phyloP scores from a whole-genome alignment of 2,329 filamentous ascomycete species.

The Monosporascus sp. region DNA sequence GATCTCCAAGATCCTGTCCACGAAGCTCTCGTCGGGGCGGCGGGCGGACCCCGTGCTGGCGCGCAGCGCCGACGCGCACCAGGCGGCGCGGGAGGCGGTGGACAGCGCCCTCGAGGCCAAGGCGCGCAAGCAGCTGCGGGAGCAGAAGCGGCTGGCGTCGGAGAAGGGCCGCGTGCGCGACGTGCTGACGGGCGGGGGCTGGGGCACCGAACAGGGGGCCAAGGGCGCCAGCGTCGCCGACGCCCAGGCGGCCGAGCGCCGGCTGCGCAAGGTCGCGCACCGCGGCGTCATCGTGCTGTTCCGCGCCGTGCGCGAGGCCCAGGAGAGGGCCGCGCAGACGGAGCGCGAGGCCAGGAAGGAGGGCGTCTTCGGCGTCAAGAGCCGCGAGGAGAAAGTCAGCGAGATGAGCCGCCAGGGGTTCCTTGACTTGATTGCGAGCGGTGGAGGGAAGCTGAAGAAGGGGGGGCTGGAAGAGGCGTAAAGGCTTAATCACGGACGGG shows the following conservation, averaged over 20 bases:
- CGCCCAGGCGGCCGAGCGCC: conserved; percentile 67
- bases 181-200: conserved; percentile 56
- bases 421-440: conserved; percentile 76
- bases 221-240: conserved; percentile 41
- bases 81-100: conserved; percentile 65
- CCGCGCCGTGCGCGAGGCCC: conserved; percentile 88
- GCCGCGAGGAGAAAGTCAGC: conserved; percentile 81
- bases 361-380: conserved; percentile 71
- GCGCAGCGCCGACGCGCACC: conserved; percentile 68
- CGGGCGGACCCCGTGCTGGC: conserved; percentile 88
- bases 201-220: conserved; percentile 43
- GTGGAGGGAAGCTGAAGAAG: conserved; percentile 56
- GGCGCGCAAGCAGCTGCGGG: conserved; percentile 71
- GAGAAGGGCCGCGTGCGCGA: conserved; percentile 88
- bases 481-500: conserved; percentile 10
- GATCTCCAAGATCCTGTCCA: conserved; percentile 85
- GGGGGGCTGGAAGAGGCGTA: conserved; percentile 53
- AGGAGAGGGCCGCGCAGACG: conserved; percentile 80
- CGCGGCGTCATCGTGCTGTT: conserved; percentile 94
- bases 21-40: conserved; percentile 77
- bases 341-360: conserved; percentile 63
- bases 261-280: conserved; percentile 81
- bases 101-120: conserved; percentile 78
- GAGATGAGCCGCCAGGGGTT: conserved; percentile 98
- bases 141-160: conserved; percentile 71